Conservation (phyloP, 768 basidiomycete species). For the Pleurotus platypus region DNA sequence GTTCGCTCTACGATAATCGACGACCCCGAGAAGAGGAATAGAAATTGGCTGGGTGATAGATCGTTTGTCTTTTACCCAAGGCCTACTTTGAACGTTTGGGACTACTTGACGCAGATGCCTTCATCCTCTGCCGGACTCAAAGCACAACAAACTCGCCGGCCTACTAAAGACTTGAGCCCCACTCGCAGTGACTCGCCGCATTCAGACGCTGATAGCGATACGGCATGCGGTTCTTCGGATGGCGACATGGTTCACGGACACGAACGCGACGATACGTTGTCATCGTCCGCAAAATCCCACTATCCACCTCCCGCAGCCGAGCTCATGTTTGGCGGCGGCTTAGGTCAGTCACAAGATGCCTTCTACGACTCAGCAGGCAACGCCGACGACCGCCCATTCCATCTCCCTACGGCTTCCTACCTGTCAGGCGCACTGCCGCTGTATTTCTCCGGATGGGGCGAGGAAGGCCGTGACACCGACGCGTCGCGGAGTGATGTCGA, state of each 20-base stretch:
- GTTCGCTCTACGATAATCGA: background rate
- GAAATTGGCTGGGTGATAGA: slow-evolving; percentile 36
- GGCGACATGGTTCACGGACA: background rate
- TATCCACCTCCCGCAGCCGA: slow-evolving; percentile 33
- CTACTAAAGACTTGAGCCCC: background rate
- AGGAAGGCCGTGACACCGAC: slow-evolving; percentile 9
- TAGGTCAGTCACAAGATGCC: slow-evolving; percentile 15
- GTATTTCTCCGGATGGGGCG: slow-evolving; percentile 51
- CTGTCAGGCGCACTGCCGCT: slow-evolving; percentile 38
- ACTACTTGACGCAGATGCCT: slow-evolving; percentile 63
- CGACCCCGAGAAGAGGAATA: background rate
- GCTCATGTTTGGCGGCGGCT: slow-evolving; percentile 69
- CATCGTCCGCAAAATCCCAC: background rate
- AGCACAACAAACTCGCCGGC: background rate
- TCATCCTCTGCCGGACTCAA: background rate
- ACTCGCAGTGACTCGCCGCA: background rate
- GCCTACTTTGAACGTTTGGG: slow-evolving; percentile 37
- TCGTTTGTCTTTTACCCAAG: slow-evolving; percentile 59
- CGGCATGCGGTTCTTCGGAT: background rate
- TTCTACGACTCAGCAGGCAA: slow-evolving; percentile 33
- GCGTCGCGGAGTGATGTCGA: slow-evolving; percentile 26
- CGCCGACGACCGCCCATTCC: slow-evolving; percentile 30
- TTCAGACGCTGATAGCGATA: background rate
- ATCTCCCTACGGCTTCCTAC: slow-evolving; percentile 24
- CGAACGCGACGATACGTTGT: background rate